phyloP scores from a whole-genome alignment of 129 eudicot species.

The Logfia minima region DNA sequence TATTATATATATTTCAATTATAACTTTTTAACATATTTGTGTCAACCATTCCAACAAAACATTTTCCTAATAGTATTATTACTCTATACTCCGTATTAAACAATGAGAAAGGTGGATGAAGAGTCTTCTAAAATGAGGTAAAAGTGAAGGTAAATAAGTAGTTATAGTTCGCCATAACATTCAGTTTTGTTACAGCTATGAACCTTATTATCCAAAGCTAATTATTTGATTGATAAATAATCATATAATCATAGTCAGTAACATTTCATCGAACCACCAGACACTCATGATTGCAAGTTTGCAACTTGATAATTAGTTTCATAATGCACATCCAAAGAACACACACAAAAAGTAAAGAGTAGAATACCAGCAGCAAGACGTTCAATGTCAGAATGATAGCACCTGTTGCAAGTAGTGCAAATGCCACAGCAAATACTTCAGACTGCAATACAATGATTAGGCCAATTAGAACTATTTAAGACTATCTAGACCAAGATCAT shows the following conservation, averaged over 20 bases:
- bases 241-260: not conserved
- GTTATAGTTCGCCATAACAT: not conserved
- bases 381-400: constrained; percentile 92
- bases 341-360: not conserved
- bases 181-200: not conserved
- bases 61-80: not conserved
- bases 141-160: not conserved
- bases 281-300: not conserved
- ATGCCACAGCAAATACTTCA: constrained; percentile 95
- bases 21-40: not conserved
- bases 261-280: not conserved
- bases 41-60: not conserved
- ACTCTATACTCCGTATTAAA: not conserved
- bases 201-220: not conserved
- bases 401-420: constrained; percentile 96
- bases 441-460: constrained; percentile 52
- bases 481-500: not conserved
- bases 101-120: not conserved
- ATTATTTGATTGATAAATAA: not conserved
- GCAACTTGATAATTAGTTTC: not conserved
- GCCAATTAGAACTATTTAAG: not conserved
- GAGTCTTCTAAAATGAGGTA: not conserved
- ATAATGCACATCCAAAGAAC: not conserved
- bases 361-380: constrained; percentile 73
- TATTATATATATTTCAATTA: too few species aligned